These are phyloP conservation scores for Saitozyma podzolica DNA, from an alignment of 768 basidiomycete genomes.

Conservation along the genomic window DNA sequence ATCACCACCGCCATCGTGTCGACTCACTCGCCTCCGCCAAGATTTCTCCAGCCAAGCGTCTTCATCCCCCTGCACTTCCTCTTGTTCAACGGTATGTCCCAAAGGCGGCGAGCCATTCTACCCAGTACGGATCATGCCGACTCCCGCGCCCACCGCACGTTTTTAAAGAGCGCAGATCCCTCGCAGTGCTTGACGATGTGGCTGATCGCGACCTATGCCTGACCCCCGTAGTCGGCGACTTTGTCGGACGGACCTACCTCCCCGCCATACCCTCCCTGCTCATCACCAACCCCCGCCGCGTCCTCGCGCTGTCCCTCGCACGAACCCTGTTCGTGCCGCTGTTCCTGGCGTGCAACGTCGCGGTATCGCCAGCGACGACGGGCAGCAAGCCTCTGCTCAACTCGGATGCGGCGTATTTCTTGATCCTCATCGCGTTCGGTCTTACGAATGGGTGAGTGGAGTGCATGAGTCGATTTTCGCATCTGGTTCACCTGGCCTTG, in stretches of 20 bases:
- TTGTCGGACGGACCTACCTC: constrained; percentile 49
- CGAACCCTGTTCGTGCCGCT: constrained; percentile 82
- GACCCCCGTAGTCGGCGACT: constrained; percentile 43
- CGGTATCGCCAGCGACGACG: constrained; percentile 1
- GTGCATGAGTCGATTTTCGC: too few species aligned
- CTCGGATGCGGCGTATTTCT: constrained; percentile 75
- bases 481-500: too few species aligned
- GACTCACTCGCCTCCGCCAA: constrained; percentile 57
- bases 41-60: constrained; percentile 45
- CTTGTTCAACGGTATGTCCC: constrained; percentile 50
- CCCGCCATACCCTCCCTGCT: constrained; percentile 55
- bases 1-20: constrained; percentile 76
- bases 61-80: constrained; percentile 78
- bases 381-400: constrained; percentile 60
- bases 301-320: constrained; percentile 65
- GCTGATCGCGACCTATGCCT: not conserved
- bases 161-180: not conserved
- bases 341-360: constrained; percentile 84
- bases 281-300: constrained; percentile 67
- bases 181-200: not conserved
- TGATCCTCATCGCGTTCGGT: constrained; percentile 72
- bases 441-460: constrained; percentile 64
- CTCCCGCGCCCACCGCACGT: not conserved
- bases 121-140: too few species aligned
- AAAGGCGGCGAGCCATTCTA: too few species aligned